A percentile compares a stretch with the other conserved stretches of the same genome.
phyloP scores from a whole-genome alignment of 2,329 filamentous ascomycete genomes.

The Gaeumannomyces sp. region DNA sequence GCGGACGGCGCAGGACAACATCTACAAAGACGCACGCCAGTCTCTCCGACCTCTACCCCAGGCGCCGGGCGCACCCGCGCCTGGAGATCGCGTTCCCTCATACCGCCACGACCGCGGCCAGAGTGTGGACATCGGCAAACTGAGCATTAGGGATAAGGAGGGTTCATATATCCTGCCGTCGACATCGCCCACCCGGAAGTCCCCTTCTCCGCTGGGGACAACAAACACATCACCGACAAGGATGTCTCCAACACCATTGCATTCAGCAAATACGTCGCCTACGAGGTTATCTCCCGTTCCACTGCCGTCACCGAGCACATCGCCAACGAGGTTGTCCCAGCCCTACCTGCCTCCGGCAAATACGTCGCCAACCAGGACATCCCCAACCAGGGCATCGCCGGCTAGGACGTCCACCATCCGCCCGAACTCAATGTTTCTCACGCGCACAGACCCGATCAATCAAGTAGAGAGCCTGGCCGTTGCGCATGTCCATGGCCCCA shows the following conservation, averaged over 20 bases:
- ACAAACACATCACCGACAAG: neutral
- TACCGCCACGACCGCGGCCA: constrained; percentile 43
- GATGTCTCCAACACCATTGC: neutral
- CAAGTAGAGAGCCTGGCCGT: constrained; percentile 27
- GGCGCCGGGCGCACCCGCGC: constrained; percentile 42
- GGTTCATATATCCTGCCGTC: neutral
- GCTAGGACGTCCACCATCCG: constrained; percentile 37
- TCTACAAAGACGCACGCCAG: constrained; percentile 67
- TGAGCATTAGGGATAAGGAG: constrained; percentile 18
- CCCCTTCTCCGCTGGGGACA: neutral
- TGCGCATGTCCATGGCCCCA: constrained; percentile 21
- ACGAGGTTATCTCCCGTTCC: constrained; percentile 12
- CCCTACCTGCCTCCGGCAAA: constrained; percentile 21
- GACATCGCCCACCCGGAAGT: neutral
- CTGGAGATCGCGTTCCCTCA: constrained; percentile 23
- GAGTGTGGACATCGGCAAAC: constrained; percentile 55
- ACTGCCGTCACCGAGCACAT: constrained; percentile 13
- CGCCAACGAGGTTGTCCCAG: constrained; percentile 10
- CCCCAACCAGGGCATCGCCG: constrained; percentile 32
- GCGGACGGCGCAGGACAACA: constrained; percentile 44
- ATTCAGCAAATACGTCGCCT: constrained; percentile 10
- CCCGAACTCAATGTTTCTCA: constrained; percentile 57
- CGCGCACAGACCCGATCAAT: constrained; percentile 48
- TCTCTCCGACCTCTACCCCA: constrained; percentile 71
- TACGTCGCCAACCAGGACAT: constrained; percentile 8